Evolutionary conservation across 768 basidiomycete genomes (phyloP).

Genomic region (Scleroderma bovista): DNA sequence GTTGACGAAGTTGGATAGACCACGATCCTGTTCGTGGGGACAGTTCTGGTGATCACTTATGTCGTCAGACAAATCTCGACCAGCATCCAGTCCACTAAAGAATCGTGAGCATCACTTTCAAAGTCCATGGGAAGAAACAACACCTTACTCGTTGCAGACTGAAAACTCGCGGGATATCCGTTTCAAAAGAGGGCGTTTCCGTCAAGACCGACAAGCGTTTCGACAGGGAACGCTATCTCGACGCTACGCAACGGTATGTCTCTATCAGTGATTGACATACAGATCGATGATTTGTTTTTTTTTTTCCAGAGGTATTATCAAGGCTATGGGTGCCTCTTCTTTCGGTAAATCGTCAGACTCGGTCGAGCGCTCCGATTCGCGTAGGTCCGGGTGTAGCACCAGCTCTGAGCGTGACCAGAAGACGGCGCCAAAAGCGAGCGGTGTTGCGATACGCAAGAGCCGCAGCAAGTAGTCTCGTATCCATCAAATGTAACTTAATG

Average conservation of each 20-base stretch:
- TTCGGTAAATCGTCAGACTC: not conserved
- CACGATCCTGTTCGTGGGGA: slow-evolving; percentile 39
- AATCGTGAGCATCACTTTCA: slow-evolving; percentile 38
- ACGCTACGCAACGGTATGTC: slow-evolving; percentile 63
- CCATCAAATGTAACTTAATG: too few relatives aligned
- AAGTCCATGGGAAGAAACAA: not conserved
- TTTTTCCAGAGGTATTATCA: slow-evolving; percentile 50
- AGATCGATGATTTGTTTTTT: too few relatives aligned
- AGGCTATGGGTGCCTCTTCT: slow-evolving; percentile 23
- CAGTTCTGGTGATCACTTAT: slow-evolving; percentile 39
- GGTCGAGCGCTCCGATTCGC: not conserved
- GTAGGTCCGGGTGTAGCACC: not conserved
- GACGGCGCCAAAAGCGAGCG: not conserved
- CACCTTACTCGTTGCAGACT: slow-evolving; percentile 34
- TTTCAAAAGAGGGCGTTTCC: slow-evolving; percentile 57
- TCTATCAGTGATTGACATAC: too few relatives aligned
- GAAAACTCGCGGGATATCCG: slow-evolving; percentile 48
- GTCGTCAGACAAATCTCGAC: slow-evolving; percentile 35
- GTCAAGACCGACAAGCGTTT: slow-evolving; percentile 58
- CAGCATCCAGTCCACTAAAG: slow-evolving; percentile 45
- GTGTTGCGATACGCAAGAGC: not conserved
- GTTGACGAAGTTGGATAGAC: slow-evolving; percentile 36
- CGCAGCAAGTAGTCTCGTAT: not conserved
- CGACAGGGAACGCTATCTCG: slow-evolving; percentile 60
- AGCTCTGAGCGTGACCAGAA: not conserved